Percentiles rank a stretch among this genome's conserved stretches.
These are phyloP conservation scores for Santalum album DNA, from an alignment of 164 flowering plant species.

Conservation along the genomic window DNA sequence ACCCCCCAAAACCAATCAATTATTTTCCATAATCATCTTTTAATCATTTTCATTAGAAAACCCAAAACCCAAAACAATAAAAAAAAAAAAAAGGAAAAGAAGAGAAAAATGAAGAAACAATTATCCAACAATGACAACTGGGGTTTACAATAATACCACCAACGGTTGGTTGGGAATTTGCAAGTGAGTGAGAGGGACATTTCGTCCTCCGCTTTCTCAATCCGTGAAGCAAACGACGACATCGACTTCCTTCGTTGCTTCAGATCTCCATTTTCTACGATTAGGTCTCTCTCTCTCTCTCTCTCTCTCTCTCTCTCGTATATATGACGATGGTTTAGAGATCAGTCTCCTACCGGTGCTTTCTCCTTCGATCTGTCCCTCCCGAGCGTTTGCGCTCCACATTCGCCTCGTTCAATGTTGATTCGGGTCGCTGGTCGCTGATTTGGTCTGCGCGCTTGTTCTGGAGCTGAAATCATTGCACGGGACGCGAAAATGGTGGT, in stretches of 20 bases:
- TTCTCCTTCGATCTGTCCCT: neutral
- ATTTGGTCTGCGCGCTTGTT: slow-evolving; percentile 6
- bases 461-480: neutral
- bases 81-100: neutral
- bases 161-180: neutral
- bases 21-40: too few species aligned
- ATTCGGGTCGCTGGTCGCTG: neutral
- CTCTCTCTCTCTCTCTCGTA: neutral
- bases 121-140: too few species aligned
- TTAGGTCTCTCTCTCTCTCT: neutral
- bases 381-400: neutral
- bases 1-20: too few species aligned
- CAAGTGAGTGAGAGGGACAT: slow-evolving; percentile 22
- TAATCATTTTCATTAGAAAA: too few species aligned
- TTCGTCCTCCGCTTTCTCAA: slow-evolving; percentile 24
- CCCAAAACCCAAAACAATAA: neutral
- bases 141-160: slow-evolving; percentile 8
- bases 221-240: slow-evolving; percentile 33
- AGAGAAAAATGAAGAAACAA: neutral
- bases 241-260: neutral
- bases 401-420: too few species aligned
- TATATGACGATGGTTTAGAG: slow-evolving; percentile 4
- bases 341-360: neutral
- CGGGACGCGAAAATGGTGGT: slow-evolving; percentile 26
- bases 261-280: slow-evolving; percentile 11